Evolutionary conservation across 169 alveolate genomes (phyloP), one percentile per base, ranked within the genome.

Genomic region (Fabrea salina): DNA sequence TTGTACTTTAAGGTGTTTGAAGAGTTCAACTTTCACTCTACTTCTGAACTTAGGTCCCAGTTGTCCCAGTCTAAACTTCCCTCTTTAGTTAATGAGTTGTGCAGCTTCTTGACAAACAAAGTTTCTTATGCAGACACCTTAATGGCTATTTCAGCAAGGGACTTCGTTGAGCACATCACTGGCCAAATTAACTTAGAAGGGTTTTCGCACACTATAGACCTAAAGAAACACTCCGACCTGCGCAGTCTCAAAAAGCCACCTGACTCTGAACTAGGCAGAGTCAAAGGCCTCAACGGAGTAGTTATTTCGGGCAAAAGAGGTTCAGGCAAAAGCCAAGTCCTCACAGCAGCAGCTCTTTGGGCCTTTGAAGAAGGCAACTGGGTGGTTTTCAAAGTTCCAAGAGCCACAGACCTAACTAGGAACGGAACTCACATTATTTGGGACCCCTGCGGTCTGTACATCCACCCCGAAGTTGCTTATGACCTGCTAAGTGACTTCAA

Each of bases 281-380:
- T 11, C 8, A 44, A 11, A 44, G 8, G 16, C 8, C 53, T 16
- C 1, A 25, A 22, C 27, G 67, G 67, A 35, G 16, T 35, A 1
- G 16, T 56, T 2, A 16, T 61, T 11, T 16, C 54, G 16, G 75
- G 75, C 27, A 16, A 25, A n/a, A 37, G 78, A 58, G 92, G 92
- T 3, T 30, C 51, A 30, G 92, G 92, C 3, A 86, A 86, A 61
- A 57, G 83, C 4, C 76, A 79, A 32, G 56, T 80, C 19, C 47
- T 83, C 8, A 3, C 86, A 1, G 86, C 82, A 32, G 54, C 71
- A 1, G 27, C 76, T 2, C 75, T 79, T 32, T 86, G 92, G 90
- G 92, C 86, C 47, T 84, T 68, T 56, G 83, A 86, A 35, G 74
- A 75, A 11, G 53, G 25, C 35, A 61, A 86, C 32, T 86, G 89